Evolutionary conservation across 164 flowering plant species (phyloP), one percentile per base, ranked within the genome.

Genomic region (Houttuynia cordata): DNA sequence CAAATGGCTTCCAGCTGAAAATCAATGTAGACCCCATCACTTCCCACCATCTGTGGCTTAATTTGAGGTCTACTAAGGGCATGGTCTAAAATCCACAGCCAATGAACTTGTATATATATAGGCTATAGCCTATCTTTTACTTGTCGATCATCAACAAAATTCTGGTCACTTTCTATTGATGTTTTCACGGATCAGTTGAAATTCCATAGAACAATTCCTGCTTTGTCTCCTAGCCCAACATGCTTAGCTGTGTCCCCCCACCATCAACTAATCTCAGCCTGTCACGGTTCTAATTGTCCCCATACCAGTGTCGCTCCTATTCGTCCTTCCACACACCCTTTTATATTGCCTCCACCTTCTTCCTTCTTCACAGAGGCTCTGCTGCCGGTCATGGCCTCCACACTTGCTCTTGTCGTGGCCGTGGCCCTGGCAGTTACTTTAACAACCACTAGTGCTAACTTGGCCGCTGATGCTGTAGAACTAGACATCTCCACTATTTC

Each of bases 401-500:
- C 74, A 62, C 49, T 68, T 66, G 47, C 62, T 24, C 50, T 75
- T 20, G 3, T 62, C 47, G 45, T 57, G 8, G 56, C 64, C 34
- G 25, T 23, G 21, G 19, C 30, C 3, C 34, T 78, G 14, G 9
- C 56, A 41, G 42, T 64, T 37, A 5, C 51, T 12, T 56, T 1
- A 6, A 7, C 58, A 55, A 51, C 68, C 39, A 54, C 64, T 42
- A 24, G 62, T 25, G 68, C 70, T n/a, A 42, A 14, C 17, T 34
- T 70, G 23, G 66, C 59, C 4, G 15, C 68, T 6, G 56, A 58
- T 15, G 60, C 65, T 42, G 8, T 50, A 8, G 47, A 53, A 5
- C 6, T 60, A 13, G 41, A 54, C 10, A 51, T 62, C 52, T 72
- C 81, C 0, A 54, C 72, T 13, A 77, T 81, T 22, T 78, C 86